phyloP scores from a whole-genome alignment of 164 flowering plant genomes.

The Magnolia officinalis region DNA sequence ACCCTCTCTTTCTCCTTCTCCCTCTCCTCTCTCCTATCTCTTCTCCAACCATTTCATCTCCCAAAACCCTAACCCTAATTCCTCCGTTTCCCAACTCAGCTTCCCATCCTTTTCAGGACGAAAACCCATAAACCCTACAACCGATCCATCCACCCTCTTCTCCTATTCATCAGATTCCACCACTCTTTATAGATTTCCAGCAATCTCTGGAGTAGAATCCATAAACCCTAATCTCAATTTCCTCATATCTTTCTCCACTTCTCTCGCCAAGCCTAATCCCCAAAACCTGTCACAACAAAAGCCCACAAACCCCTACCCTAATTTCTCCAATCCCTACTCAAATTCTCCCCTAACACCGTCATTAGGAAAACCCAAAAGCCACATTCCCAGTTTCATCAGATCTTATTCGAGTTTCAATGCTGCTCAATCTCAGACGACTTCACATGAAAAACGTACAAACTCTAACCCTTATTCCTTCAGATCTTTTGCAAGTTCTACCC shows the following conservation, averaged over 20 bases:
- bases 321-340: slow-evolving; percentile 10
- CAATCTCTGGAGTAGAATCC: background rate
- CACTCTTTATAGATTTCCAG: background rate
- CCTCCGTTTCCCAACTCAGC: background rate
- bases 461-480: background rate
- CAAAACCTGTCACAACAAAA: background rate
- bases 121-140: background rate
- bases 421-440: background rate
- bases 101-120: background rate
- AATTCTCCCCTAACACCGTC: slow-evolving; percentile 6
- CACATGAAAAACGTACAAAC: background rate
- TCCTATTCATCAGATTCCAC: background rate
- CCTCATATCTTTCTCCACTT: slow-evolving; percentile 15
- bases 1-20: slow-evolving; percentile 7
- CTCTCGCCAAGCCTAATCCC: slow-evolving; percentile 1
- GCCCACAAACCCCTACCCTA: background rate
- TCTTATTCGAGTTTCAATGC: background rate
- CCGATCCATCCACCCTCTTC: background rate
- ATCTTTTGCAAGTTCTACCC: slow-evolving; percentile 7
- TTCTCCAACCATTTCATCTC: slow-evolving; percentile 3
- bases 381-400: background rate
- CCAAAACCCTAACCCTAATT: slow-evolving; percentile 6
- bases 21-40: background rate
- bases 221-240: slow-evolving; percentile 12
- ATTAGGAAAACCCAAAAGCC: background rate